Evolutionary conservation across 2,329 filamentous ascomycete species (phyloP).

Genomic region (Microthyrium microscopicum): DNA sequence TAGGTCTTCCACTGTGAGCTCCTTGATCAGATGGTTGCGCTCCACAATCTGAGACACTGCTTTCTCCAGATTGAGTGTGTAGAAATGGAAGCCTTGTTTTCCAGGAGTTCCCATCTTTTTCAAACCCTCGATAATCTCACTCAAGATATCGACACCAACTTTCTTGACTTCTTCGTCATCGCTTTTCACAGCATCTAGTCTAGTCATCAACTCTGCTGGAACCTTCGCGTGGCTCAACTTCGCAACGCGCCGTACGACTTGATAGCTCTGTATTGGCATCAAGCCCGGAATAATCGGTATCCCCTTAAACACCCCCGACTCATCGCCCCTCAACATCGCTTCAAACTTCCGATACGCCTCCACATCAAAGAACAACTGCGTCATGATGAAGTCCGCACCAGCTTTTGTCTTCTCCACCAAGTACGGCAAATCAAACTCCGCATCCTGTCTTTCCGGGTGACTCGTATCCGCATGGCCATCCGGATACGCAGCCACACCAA

Average conservation of each 20-base stretch:
- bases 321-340: conserved; percentile 55
- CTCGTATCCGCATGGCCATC: conserved; percentile 89
- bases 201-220: conserved; percentile 51
- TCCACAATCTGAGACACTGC: conserved; percentile 88
- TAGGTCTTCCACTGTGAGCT: conserved; percentile 27
- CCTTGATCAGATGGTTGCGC: conserved; percentile 56
- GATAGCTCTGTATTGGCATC: conserved; percentile 96
- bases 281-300: conserved; percentile 86
- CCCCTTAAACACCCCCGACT: conserved; percentile 68
- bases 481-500: conserved; percentile 87
- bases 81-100: conserved; percentile 88
- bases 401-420: conserved; percentile 81
- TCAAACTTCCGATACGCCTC: conserved; percentile 72
- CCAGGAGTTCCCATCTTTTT: conserved; percentile 19
- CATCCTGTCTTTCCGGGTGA: conserved; percentile 60
- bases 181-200: conserved; percentile 55
- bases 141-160: conserved; percentile 65
- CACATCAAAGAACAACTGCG: conserved; percentile 88
- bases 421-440: conserved; percentile 58
- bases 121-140: conserved; percentile 53
- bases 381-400: conserved; percentile 96
- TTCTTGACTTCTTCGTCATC: conserved; percentile 71
- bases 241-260: conserved; percentile 83
- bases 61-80: conserved; percentile 92
- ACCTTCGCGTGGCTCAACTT: conserved; percentile 85